Evolutionary conservation across 257 asterid species (phyloP), one percentile per base, ranked within the genome.

Genomic region (Eucommia ulmoides): DNA sequence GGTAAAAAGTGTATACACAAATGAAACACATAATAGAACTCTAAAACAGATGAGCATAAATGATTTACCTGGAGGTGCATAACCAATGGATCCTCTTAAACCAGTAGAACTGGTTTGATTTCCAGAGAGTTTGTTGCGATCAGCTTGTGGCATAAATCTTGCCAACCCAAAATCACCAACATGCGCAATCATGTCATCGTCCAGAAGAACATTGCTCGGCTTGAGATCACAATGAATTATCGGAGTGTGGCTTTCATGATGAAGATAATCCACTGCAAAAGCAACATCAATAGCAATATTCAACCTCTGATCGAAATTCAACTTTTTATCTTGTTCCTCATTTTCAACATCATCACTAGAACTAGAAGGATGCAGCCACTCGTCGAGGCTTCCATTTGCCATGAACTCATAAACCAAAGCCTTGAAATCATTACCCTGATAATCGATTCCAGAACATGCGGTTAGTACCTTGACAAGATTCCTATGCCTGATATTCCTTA

Each of bases 121-220:
- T 16, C 3, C 4, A n/a, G 6, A 16, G 15, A 16, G 4, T 15
- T 9, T 7, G 1, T 1, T 15, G 19, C 5, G n/a, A 1, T 6
- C 10, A 10, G 19, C 19, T 15, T 5, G 11, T 35, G 23, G n/a
- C n/a, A 58, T 52, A 45, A 65, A 68, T 60, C 53, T 67, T 8
- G 65, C 65, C 18, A 64, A 45, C n/a, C 73, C 68, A 56, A 67
- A 67, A 33, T 61, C 73, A 12, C 65, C 59, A 25, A 67, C 58
- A 41, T 61, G 73, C 56, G 45, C 69, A 23, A 59, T 23, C n/a
- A 61, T 53, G 8, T 61, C 61, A 19, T 47, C 53, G 20, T 67
- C 68, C 26, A 67, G 46, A 52, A 67, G 73, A 7, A 67, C 48
- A 45, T 67, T 67, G 21, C 67, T 67, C 29, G 65, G 68, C 46